phyloP scores from a whole-genome alignment of 2,329 filamentous ascomycete species.

The Arachnomyces sp. region DNA sequence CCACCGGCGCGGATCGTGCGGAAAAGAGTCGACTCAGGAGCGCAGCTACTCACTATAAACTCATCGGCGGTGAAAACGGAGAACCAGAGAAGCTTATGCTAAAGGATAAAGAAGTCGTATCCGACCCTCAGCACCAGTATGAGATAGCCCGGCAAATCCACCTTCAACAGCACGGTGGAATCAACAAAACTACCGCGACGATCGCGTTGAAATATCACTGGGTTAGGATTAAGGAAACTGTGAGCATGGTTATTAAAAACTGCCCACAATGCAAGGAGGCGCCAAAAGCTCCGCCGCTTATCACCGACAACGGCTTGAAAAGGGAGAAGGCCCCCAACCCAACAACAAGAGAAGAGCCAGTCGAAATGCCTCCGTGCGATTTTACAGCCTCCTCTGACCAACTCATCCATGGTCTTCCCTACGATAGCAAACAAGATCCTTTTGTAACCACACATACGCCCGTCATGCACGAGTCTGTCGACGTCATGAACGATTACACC shows the following conservation, averaged over 20 bases:
- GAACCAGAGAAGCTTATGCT: conserved; percentile 74
- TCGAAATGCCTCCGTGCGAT: conserved; percentile 7
- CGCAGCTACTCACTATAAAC: conserved; percentile 91
- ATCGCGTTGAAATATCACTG: conserved; percentile 95
- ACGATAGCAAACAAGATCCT: conserved; percentile 21
- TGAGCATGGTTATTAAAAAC: conserved; percentile 87
- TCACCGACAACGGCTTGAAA: conserved; percentile 14
- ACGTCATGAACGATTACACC: conserved; percentile 36
- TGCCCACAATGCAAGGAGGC: conserved; percentile 83
- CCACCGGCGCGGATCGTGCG: conserved; percentile 82
- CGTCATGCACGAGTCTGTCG: conserved; percentile 28
- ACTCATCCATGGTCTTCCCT: conserved; percentile 11
- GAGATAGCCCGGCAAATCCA: conserved; percentile 78
- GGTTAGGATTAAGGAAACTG: conserved; percentile 96
- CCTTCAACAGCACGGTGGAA: conserved; percentile 71
- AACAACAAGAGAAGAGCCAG: conserved; percentile 7
- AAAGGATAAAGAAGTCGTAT: conserved; percentile 95
- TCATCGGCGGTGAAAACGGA: conserved; percentile 47
- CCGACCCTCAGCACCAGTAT: conserved; percentile 81
- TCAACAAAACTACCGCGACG: conserved; percentile 94
- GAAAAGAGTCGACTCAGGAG: conserved; percentile 92
- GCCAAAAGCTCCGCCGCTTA: conserved; percentile 47
- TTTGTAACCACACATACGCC: conserved; percentile 25
- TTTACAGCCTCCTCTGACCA: conserved; percentile 12
- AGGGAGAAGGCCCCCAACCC: conserved; percentile 12